Evolutionary conservation across 352 stramenopile species (phyloP), one percentile per base, ranked within the genome.

Genomic region (Phytophthora tentaculata): DNA sequence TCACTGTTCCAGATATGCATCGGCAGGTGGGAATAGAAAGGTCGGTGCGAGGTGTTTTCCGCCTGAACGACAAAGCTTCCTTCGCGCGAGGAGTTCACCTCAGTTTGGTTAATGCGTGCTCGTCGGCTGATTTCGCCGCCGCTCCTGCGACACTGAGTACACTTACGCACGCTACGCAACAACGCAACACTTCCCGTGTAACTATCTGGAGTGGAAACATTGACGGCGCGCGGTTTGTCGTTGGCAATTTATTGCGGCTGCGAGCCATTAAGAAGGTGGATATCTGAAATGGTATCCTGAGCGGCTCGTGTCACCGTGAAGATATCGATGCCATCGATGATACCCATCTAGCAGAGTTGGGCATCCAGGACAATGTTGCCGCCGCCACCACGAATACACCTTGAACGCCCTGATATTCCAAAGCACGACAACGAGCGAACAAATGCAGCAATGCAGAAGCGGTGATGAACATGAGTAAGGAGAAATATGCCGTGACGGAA

Each of bases 201-300:
- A 60, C 53, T 3, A 6, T 51, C 23, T 60, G 37, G 37, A 60
- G 23, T 19, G n/a, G 37, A 19, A 39, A 51, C 17, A 24, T 60
- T 26, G 16, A 51, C 22, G 53, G 51, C 23, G 37, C 1, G 22
- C 53, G 39, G n/a, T 60, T 60, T 41, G 37, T 2, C 10, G 17
- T 60, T 23, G 37, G 39, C 3, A 60, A 60, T 16, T 13, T 51
- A 7, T 41, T 60, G 53, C 22, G 24, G 17, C 53, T 51, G 23
- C 39, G 53, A 10, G 37, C 5, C 0, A 22, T 41, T 6, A 22
- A 13, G 47, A 60, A 23, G n/a, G 37, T 60, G 5, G 23, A 51
- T 16, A 29, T 14, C 1, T 28, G 37, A 37, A 60, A 51, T 6
- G 29, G 19, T 24, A 51, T 51, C 17, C 16, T 51, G 12, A 7